Evolutionary conservation across 495 filamentous ascomycete species (phyloP).

Genomic region (Clohesyomyces aquaticus): DNA sequence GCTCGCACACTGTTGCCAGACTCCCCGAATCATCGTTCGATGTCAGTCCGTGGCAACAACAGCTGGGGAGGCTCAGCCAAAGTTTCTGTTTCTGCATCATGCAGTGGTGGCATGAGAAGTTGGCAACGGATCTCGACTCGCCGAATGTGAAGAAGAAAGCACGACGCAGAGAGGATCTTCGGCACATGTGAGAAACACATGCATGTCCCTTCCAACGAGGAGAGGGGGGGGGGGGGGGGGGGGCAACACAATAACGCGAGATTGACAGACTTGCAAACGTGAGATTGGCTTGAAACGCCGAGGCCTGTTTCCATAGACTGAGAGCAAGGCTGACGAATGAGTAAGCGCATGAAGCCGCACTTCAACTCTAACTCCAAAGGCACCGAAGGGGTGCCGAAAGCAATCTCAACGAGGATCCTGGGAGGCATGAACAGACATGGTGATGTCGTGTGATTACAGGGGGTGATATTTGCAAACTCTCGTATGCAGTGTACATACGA

Average conservation of each 20-base stretch:
- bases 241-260: neutral
- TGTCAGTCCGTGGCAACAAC: neutral
- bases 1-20: too few species aligned
- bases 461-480: neutral
- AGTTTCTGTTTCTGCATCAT: neutral
- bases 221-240: neutral
- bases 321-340: slow-evolving; percentile 24
- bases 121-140: neutral
- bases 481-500: neutral
- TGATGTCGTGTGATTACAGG: neutral
- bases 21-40: neutral
- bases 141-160: neutral
- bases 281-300: slow-evolving; percentile 20
- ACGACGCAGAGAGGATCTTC: too few species aligned
- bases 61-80: neutral
- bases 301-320: neutral
- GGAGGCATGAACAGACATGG: neutral
- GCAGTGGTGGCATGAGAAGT: neutral
- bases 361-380: neutral
- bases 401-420: neutral
- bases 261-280: neutral
- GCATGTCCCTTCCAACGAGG: too few species aligned
- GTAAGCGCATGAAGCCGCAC: slow-evolving; percentile 6
- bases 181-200: too few species aligned
- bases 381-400: neutral